phyloP scores from a whole-genome alignment of 129 eudicot species.

The Cynara cardunculus region DNA sequence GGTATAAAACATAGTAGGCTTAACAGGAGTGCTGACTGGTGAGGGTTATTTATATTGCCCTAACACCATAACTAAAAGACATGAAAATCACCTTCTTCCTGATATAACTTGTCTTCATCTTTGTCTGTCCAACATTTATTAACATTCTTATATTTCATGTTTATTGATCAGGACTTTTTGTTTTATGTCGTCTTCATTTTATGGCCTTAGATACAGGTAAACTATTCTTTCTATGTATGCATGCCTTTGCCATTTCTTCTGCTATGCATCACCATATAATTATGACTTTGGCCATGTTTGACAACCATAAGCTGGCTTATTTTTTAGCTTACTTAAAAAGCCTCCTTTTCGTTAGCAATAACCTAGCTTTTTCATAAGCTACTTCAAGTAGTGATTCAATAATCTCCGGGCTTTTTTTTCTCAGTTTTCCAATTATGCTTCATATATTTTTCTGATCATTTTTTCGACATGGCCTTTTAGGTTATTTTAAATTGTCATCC shows the following conservation, averaged over 20 bases:
- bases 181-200: neutral
- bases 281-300: neutral
- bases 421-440: neutral
- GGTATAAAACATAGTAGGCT: neutral
- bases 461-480: neutral
- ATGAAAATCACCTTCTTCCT: neutral
- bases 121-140: neutral
- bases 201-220: constrained; percentile 2
- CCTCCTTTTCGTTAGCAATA: neutral
- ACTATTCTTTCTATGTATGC: neutral
- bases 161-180: constrained; percentile 5
- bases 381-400: neutral
- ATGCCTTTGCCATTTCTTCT: neutral
- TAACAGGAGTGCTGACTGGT: neutral
- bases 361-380: neutral
- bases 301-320: neutral
- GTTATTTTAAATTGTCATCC: too few relatives aligned
- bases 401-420: neutral
- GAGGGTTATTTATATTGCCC: neutral
- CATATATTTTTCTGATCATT: too few relatives aligned
- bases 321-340: too few relatives aligned
- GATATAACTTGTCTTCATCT: neutral
- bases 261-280: neutral
- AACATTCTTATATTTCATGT: neutral
- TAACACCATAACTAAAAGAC: neutral